Base-by-base conservation (phyloP, 495 filamentous ascomycete genomes). In the Margaritispora aquatica region DNA sequence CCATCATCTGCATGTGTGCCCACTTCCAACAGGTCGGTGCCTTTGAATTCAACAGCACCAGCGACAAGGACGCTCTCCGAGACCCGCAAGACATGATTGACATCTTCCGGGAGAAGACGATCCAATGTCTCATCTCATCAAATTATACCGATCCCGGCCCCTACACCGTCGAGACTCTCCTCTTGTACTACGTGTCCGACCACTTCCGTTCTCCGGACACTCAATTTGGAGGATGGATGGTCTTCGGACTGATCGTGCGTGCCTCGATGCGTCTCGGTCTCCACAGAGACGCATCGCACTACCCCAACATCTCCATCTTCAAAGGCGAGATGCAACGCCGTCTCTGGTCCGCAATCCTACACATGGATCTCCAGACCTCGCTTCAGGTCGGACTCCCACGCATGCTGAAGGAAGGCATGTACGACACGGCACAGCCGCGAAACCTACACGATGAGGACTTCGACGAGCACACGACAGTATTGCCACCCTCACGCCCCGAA, bases 271-370 rank as follows among this genome's bases (percentile, higher is more conserved):
- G 75, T 52, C 75, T 80, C 74, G 82, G 80, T 9, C 73, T 78
- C 31, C 82, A 85, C 54, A 74, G 80, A 26, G 82, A 85, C 54
- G 68, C 75, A 21, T 69, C 63, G 51, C 72, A 72, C 55, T 65
- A 74, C 20, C 66, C 72, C 34, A 68, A 70, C 22, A 81, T 88
- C 46, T 76, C 81, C 0, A 66, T 74, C 0, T 80, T 81, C 49
- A 65, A 77, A n/a, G 79, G 75, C 2, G 81, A 85, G 64, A 82
- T 83, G 74, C 70, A 80, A 13, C 70, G 80, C 13, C 72, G 82
- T 21, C 63, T 76, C 31, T 85, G 82, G 82, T 68, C 75, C 51
- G 59, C 74, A 1, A 73, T 80, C 2, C 38, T 73, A 10, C 75
- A 79, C 56, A 55, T 82, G 48, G 82, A 85, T 63, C 65, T 79